Base-by-base conservation (phyloP, 1,284 basidiomycete species). In the Schizophyllum commune region DNA sequence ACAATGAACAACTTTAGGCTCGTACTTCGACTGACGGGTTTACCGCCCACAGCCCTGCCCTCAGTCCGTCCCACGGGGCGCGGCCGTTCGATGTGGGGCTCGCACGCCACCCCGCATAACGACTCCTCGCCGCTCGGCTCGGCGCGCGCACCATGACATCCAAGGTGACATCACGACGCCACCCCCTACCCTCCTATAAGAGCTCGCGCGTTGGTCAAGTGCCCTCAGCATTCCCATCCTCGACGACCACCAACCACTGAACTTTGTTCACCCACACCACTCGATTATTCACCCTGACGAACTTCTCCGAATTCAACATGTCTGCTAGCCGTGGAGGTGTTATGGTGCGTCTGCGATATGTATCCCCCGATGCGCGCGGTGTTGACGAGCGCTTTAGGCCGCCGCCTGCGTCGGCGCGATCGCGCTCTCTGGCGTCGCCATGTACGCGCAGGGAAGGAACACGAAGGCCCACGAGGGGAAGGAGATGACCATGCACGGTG, bases 1-100 rank as follows among this genome's bases (percentile, higher is more conserved):
- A 5, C 27, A 27, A 27, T 27, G 27, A 27, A 27, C 27, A 27
- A 27, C 27, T 27, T 27, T 5, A 5, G 27, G 27, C 27, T 27
- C 27, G 27, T 27, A 27, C 27, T 27, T 47, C 11, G 51, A 52
- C 39, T 17, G 3, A 11, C 39, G 52, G 2, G 39, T 56, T 47
- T 58, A 57, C 56, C 51, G 32, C 32, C 53, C 47, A 59, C 61
- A 55, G 54, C 27, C 39, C 34, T 19, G 27, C 51, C 20, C 61
- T 59, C 52, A 56, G 34, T 51, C 58, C 19, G 60, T 56, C 33
- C 47, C 69, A 62, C 39, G 39, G 17, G 39, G 39, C 39, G 39
- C 9, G 39, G 39, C 39, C 39, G 39, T 47, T 47, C 39, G 39
- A 47, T 17, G 39, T 47, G 39, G 39, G 39, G 39, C 39, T 47